Base-by-base conservation (phyloP, 2,329 filamentous ascomycete species). In the Scolecobasidium constrictum region DNA sequence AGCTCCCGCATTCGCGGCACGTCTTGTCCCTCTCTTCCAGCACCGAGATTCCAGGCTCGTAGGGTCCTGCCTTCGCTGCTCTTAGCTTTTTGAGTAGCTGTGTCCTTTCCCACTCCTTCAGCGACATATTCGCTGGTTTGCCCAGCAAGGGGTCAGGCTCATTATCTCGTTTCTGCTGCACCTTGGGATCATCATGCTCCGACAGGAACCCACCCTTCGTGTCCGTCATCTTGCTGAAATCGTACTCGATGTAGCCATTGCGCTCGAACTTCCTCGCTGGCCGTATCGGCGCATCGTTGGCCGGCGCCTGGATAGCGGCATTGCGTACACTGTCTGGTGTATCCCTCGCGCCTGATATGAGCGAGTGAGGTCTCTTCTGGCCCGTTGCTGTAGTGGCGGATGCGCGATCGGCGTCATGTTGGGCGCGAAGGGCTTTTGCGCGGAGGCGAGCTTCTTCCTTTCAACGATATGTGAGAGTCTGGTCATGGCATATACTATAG, bases 141-240 rank as follows among this genome's bases (percentile, higher is more conserved):
- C 78, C 71, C 42, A 80, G 75, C 6, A 15, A 6, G 2, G 23
- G 35, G 19, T 73, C 63, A 41, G 72, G 60, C 50, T 65, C 65
- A 57, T 94, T 94, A 7, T 31, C 26, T 7, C 26, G 26, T n/a
- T 31, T 7, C 26, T n/a, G 26, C 26, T 7, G 9, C 26, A 7
- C 9, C 58, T 82, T 78, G 1, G 92, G 92, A 61, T 98, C 92
- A 56, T 98, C 92, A 48, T 90, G 84, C 1, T 77, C 74, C n/a
- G 82, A 84, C 50, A 98, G 64, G 62, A 98, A 98, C 1, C 92
- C 92, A 48, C 92, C 92, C 58, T 95, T 95, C 1, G 90, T 96
- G 60, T 98, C 92, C 5, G 83, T 93, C 87, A 98, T 96, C 64
- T 90, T 83, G 58, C 84, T 90, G 64, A 98, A 92, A 61, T 98